A percentile compares a stretch with the other conserved stretches of the same genome.
phyloP scores from a whole-genome alignment of 306 rosid species.

The Dalbergia oliveri region DNA sequence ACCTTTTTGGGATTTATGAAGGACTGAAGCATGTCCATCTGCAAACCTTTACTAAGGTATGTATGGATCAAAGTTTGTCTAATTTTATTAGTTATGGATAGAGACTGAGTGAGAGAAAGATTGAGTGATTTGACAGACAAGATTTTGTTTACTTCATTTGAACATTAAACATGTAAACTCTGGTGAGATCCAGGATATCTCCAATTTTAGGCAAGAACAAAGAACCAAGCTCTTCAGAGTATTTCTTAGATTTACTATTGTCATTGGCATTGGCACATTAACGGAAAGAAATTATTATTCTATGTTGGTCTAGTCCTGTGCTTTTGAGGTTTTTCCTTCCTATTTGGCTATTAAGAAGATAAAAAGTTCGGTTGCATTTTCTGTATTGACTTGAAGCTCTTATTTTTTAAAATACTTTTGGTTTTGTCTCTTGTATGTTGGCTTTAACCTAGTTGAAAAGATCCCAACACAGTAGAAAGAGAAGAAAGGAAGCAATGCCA shows the following conservation, averaged over 20 bases:
- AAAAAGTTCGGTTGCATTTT: slow-evolving; percentile 20
- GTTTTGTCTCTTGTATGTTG: slow-evolving; percentile 1
- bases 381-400: background rate
- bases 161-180: slow-evolving; percentile 19
- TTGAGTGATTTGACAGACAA: slow-evolving; percentile 14
- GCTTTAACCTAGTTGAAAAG: background rate
- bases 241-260: background rate
- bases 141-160: slow-evolving; percentile 11
- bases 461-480: background rate
- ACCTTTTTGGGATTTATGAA: slow-evolving; percentile 87
- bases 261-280: background rate
- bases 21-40: slow-evolving; percentile 87
- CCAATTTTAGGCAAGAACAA: background rate
- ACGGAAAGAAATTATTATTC: background rate
- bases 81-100: background rate
- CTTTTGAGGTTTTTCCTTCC: background rate
- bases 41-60: slow-evolving; percentile 88
- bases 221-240: background rate
- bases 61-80: background rate
- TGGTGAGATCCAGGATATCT: slow-evolving; percentile 18
- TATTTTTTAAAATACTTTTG: background rate
- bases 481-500: background rate
- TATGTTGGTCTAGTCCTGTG: slow-evolving; percentile 3
- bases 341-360: background rate
- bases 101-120: background rate